Base-by-base conservation (phyloP, 345 rosid genomes). In the Trapa incisa region DNA sequence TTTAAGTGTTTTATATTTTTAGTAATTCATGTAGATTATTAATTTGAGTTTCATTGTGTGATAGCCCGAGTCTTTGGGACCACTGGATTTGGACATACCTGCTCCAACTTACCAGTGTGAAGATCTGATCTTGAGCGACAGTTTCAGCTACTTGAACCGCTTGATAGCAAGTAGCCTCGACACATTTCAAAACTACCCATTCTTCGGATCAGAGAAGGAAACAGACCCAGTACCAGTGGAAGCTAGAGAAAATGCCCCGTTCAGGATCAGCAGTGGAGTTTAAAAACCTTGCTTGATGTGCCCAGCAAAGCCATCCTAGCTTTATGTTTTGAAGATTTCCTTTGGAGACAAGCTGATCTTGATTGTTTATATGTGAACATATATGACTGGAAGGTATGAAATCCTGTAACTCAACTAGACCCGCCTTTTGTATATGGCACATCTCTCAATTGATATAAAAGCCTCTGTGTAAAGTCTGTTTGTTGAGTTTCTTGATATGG, bases 51-150 rank as follows among this genome's bases (percentile, higher is more conserved):
- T 67, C 22, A 75, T 60, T 1, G 32, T 68, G 53, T 71, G 73
- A 81, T 95, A 94, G 99, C 93, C 97, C 0, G 96, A 91, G 71
- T 93, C 96, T 29, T 78, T 93, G 76, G 97, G 96, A 75, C 89
- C 88, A 13, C 74, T 89, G 37, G 97, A 87, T 79, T 77, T 87
- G 73, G 96, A 86, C 67, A 70, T 81, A 53, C 85, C 82, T 65
- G 77, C 93, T 16, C 78, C 85, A 7, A 94, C 86, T 81, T 89
- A 89, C 76, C 80, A 70, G 14, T 72, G 75, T 0, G 96, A 91
- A 67, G 97, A 89, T 72, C 57, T 91, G 54, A 81, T 85, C 63
- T 74, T 89, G 63, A 75, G 82, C 56, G 91, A 94, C 67, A 89
- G 97, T 81, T 87, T 91, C 15, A 87, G 96, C 42, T 87, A 88